phyloP scores from a whole-genome alignment of 2,329 filamentous ascomycete genomes.

The Paraphoma sp. region DNA sequence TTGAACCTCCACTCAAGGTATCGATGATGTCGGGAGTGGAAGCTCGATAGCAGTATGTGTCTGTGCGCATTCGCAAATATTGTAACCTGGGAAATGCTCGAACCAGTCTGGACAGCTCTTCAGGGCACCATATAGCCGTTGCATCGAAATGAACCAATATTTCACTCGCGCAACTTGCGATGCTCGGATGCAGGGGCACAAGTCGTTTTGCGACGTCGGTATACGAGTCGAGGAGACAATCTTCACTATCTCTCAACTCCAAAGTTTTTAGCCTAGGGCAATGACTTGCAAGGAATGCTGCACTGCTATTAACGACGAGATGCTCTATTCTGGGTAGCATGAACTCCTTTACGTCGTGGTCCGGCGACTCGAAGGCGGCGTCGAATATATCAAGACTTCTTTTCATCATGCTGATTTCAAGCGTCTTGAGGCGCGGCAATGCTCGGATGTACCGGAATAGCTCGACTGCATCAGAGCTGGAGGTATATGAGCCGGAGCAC shows the following conservation, averaged over 20 bases:
- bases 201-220: constrained; percentile 9
- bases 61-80: constrained; percentile 17
- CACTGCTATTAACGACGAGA: constrained; percentile 12
- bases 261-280: constrained; percentile 15
- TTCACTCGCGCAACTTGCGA: background rate
- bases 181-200: background rate
- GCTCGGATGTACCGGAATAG: constrained; percentile 12
- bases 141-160: constrained; percentile 15
- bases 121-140: constrained; percentile 16
- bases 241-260: constrained; percentile 11
- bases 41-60: constrained; percentile 21
- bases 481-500: constrained; percentile 21
- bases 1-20: constrained; percentile 8
- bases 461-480: constrained; percentile 17
- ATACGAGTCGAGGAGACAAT: constrained; percentile 21
- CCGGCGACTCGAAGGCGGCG: constrained; percentile 7
- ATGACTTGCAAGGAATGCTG: constrained; percentile 16
- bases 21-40: constrained; percentile 12
- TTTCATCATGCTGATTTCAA: constrained; percentile 27
- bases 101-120: constrained; percentile 14
- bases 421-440: constrained; percentile 8
- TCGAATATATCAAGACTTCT: constrained; percentile 22
- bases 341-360: constrained; percentile 2
- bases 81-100: constrained; percentile 10
- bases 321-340: constrained; percentile 7